Conservation (phyloP, 148 eudicot genomes). For the Vaccinium darrowii region DNA sequence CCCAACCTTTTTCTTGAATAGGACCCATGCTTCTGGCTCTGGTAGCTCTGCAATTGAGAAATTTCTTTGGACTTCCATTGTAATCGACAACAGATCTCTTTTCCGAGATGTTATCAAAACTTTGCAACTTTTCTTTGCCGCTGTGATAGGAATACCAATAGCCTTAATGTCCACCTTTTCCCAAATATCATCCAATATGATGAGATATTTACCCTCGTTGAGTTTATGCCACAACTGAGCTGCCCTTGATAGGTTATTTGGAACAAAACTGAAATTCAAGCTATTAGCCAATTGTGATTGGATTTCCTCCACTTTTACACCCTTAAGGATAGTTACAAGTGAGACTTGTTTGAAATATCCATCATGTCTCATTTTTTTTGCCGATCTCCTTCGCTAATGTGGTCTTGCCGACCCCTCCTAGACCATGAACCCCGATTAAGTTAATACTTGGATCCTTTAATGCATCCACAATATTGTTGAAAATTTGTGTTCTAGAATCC, state of each 20-base stretch:
- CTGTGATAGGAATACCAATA: too few species aligned
- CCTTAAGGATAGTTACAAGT: background rate
- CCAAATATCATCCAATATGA: too few species aligned
- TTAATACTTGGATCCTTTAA: background rate
- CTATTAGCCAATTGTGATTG: too few species aligned
- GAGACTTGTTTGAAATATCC: background rate
- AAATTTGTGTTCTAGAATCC: background rate
- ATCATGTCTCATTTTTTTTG: background rate
- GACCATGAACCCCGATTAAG: background rate
- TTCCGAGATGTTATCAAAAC: too few species aligned
- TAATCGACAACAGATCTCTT: too few species aligned
- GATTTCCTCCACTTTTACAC: too few species aligned
- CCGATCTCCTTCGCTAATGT: background rate
- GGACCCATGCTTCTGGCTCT: background rate
- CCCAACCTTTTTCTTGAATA: background rate
- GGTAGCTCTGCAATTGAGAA: background rate
- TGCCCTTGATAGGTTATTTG: too few species aligned
- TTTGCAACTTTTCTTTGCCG: too few species aligned
- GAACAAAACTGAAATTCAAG: too few species aligned
- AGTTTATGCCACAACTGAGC: too few species aligned
- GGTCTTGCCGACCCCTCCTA: background rate
- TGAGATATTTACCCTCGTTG: too few species aligned
- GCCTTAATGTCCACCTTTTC: too few species aligned
- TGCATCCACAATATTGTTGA: background rate
- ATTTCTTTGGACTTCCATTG: background rate